phyloP scores from a whole-genome alignment of 225 moss, liverwort and hornwort species.

The Straminergon stramineum region DNA sequence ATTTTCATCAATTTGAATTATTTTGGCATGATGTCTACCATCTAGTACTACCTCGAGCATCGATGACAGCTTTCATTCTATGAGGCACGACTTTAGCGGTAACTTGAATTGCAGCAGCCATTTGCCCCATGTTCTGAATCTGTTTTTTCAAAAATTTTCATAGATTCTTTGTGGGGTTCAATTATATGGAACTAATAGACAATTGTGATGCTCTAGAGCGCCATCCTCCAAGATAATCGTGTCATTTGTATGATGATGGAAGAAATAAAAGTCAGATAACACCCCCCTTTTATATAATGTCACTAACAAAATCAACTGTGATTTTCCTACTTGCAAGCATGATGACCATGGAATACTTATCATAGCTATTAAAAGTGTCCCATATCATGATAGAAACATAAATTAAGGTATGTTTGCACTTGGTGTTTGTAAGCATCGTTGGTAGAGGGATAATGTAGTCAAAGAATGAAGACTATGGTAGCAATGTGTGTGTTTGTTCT shows the following conservation, averaged over 20 bases:
- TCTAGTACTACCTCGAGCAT: background rate
- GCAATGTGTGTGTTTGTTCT: too few relatives aligned
- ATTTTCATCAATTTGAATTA: background rate
- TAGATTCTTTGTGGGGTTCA: background rate
- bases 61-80: background rate
- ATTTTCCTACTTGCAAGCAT: fast-evolving
- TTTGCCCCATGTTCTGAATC: too few relatives aligned
- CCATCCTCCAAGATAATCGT: fast-evolving
- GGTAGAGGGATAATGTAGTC: too few relatives aligned
- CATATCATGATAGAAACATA: background rate
- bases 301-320: fast-evolving
- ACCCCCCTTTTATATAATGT: background rate
- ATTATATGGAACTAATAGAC: background rate
- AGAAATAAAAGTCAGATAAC: too few relatives aligned
- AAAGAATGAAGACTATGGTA: too few relatives aligned
- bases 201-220: fast-evolving
- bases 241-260: background rate
- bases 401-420: too few relatives aligned
- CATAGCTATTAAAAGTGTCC: fast-evolving
- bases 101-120: fast-evolving
- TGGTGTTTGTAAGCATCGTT: too few relatives aligned
- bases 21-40: background rate
- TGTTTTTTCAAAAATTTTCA: background rate
- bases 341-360: fast-evolving
- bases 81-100: background rate